Evolutionary conservation across 768 basidiomycete species (phyloP).

Genomic region (Lanmaoa rubissima): DNA sequence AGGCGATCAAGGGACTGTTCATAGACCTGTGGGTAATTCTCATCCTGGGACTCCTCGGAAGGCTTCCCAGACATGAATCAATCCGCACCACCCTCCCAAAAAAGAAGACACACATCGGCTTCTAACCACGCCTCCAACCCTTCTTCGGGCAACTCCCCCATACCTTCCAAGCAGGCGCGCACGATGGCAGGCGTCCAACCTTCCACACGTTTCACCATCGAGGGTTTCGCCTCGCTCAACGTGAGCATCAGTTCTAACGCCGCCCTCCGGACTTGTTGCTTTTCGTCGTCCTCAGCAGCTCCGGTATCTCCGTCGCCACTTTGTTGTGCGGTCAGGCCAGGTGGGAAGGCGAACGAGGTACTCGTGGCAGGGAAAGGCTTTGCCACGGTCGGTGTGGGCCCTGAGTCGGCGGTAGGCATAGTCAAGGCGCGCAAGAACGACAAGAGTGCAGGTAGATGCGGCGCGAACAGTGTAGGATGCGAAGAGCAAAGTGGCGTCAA

Average conservation of each 20-base stretch:
- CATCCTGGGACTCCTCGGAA: slow-evolving; percentile 57
- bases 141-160: slow-evolving; percentile 74
- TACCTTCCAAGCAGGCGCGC: slow-evolving; percentile 75
- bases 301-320: slow-evolving; percentile 35
- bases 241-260: slow-evolving; percentile 84
- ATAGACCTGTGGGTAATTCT: slow-evolving; percentile 69
- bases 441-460: slow-evolving; percentile 66
- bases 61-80: slow-evolving; percentile 41
- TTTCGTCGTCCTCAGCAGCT: slow-evolving; percentile 56
- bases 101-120: slow-evolving; percentile 62
- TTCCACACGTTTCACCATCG: slow-evolving; percentile 62
- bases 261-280: slow-evolving; percentile 64
- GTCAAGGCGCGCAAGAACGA: slow-evolving; percentile 70
- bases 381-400: slow-evolving; percentile 53
- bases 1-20: slow-evolving; percentile 83
- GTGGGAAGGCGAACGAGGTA: slow-evolving; percentile 41
- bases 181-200: slow-evolving; percentile 74
- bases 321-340: slow-evolving; percentile 30
- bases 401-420: slow-evolving; percentile 57
- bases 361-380: slow-evolving; percentile 39
- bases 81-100: background rate
- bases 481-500: slow-evolving; percentile 70
- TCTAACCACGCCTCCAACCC: slow-evolving; percentile 59
- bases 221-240: slow-evolving; percentile 70
- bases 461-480: slow-evolving; percentile 68